phyloP scores from a whole-genome alignment of 106 monocot species.

The Dioscorea alata region DNA sequence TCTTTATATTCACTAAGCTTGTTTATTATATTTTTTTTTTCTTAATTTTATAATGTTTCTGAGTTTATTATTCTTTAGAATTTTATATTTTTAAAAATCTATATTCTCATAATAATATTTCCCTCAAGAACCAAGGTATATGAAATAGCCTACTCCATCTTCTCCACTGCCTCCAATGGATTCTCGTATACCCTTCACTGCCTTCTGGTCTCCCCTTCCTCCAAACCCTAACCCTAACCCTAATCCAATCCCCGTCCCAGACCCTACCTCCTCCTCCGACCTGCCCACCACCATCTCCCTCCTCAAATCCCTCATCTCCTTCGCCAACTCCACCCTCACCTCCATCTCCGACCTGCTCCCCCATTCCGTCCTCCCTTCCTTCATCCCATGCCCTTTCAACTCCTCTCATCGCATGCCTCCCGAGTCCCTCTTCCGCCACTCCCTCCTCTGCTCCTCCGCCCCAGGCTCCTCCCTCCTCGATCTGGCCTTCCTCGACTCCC shows the following conservation, averaged over 20 bases:
- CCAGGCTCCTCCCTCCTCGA: constrained; percentile 22
- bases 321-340: constrained; percentile 27
- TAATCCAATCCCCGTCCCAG: neutral
- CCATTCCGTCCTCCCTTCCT: neutral
- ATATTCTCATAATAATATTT: too few species aligned
- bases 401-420: constrained; percentile 48
- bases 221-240: constrained; percentile 7
- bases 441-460: constrained; percentile 31
- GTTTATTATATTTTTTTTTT: too few species aligned
- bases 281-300: constrained; percentile 33
- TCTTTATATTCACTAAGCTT: too few species aligned
- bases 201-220: neutral
- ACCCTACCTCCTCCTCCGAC: constrained; percentile 2
- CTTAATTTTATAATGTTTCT: too few species aligned
- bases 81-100: too few species aligned
- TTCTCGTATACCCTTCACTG: neutral
- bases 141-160: too few species aligned
- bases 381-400: constrained; percentile 35
- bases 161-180: too few species aligned
- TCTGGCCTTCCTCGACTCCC: constrained; percentile 14
- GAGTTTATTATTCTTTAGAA: too few species aligned
- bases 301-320: constrained; percentile 17
- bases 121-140: too few species aligned
- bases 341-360: constrained; percentile 27
- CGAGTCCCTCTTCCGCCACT: constrained; percentile 52